Percentiles rank a stretch among this genome's conserved stretches.
Conservation (phyloP, 768 basidiomycete genomes). For the Baorangia bicolor region DNA sequence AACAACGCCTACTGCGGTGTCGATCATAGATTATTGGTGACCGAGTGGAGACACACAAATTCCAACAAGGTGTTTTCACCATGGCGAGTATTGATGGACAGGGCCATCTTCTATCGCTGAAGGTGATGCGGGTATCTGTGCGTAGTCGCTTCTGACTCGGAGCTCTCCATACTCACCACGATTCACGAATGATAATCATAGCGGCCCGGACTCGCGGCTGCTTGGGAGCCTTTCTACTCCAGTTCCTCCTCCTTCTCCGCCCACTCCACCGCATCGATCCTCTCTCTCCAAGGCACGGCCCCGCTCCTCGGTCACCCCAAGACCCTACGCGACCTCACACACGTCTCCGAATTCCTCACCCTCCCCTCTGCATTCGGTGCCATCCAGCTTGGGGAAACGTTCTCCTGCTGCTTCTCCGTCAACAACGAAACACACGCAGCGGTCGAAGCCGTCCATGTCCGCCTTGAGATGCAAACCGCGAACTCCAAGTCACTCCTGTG, state of each 20-base stretch:
- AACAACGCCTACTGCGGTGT: conserved; percentile 13
- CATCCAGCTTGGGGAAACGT: conserved; percentile 88
- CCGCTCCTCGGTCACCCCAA: conserved; percentile 79
- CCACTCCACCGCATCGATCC: conserved; percentile 73
- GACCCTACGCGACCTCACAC: conserved; percentile 78
- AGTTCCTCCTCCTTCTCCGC: conserved; percentile 79
- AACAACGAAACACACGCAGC: conserved; percentile 72
- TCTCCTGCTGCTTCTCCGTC: conserved; percentile 77
- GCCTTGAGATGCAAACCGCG: conserved; percentile 84
- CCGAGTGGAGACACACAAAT: background rate
- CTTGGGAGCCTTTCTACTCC: conserved; percentile 89
- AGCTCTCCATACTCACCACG: background rate
- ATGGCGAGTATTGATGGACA: conserved; percentile 47
- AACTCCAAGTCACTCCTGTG: conserved; percentile 60
- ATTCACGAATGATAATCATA: conserved; percentile 29
- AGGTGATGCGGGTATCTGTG: conserved; percentile 88
- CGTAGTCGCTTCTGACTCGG: conserved; percentile 33
- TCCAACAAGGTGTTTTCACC: background rate
- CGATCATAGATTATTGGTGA: background rate
- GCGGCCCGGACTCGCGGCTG: conserved; percentile 71
- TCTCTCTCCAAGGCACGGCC: conserved; percentile 69
- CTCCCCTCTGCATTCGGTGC: conserved; percentile 82
- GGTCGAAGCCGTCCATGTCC: conserved; percentile 62
- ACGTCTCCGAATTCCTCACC: conserved; percentile 75
- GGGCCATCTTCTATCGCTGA: conserved; percentile 70